phyloP scores from a whole-genome alignment of 441 rosid genomes.

The Adansonia gregorii region DNA sequence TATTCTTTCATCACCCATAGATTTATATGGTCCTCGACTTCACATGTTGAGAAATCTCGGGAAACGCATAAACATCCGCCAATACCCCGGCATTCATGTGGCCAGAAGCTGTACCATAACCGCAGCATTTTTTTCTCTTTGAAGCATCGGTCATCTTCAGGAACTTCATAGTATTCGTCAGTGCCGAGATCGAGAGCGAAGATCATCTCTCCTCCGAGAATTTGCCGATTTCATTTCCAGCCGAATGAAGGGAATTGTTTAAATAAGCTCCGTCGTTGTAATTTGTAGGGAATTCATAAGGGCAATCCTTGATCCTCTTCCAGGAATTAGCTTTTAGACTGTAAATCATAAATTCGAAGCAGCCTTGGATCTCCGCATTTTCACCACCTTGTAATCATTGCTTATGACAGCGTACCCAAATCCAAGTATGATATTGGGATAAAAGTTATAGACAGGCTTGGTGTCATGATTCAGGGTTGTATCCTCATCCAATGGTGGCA shows the following conservation, averaged over 20 bases:
- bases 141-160: not conserved
- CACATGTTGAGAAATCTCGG: not conserved
- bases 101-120: not conserved
- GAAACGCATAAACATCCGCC: conserved; percentile 12
- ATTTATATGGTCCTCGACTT: conserved; percentile 10
- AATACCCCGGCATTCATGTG: conserved; percentile 6
- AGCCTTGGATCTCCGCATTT: conserved; percentile 17
- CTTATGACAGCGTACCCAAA: not conserved
- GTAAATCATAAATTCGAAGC: not conserved
- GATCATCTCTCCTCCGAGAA: not conserved
- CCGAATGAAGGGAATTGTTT: conserved; percentile 8
- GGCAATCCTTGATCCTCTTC: conserved; percentile 15
- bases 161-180: not conserved
- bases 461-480: not conserved
- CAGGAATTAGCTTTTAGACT: not conserved
- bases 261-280: not conserved
- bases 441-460: not conserved
- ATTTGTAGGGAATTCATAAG: not conserved
- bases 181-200: conserved; percentile 1
- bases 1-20: conserved; percentile 17
- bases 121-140: not conserved
- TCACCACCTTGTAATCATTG: conserved; percentile 11
- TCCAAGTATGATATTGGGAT: not conserved
- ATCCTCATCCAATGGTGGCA: not conserved
- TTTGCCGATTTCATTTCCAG: not conserved